A percentile compares a stretch with the other conserved stretches of the same genome.
Conservation (phyloP, 257 asterid species). For the Anisodus tanguticus region DNA sequence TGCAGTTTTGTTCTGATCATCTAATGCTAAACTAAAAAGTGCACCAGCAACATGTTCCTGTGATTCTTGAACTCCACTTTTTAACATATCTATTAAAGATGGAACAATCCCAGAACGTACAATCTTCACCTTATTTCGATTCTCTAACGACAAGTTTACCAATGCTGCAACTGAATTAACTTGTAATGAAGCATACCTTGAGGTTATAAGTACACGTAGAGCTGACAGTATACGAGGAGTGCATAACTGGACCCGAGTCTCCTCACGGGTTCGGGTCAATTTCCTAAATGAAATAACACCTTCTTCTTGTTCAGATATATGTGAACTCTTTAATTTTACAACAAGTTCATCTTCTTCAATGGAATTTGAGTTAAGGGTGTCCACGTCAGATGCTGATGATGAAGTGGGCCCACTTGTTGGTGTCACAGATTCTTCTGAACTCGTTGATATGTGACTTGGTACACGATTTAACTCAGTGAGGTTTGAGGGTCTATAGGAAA, state of each 20-base stretch:
- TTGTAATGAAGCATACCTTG: conserved; percentile 65
- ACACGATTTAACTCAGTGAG: conserved; percentile 40
- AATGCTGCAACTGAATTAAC: conserved; percentile 78
- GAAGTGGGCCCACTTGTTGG: conserved; percentile 40
- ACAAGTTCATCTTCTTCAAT: conserved; percentile 63
- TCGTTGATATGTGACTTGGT: conserved; percentile 51
- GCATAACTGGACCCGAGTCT: conserved; percentile 64
- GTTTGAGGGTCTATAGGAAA: background rate
- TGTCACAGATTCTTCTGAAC: conserved; percentile 65
- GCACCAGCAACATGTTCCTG: conserved; percentile 97
- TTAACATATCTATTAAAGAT: conserved; percentile 67
- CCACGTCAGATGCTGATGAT: conserved; percentile 62
- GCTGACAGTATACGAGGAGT: conserved; percentile 66
- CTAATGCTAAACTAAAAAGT: conserved; percentile 84
- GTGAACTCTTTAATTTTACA: conserved; percentile 56
- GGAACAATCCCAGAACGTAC: conserved; percentile 91
- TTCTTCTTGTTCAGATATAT: conserved; percentile 78
- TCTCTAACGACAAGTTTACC: conserved; percentile 85
- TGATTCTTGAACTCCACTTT: conserved; percentile 68
- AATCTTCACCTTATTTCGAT: conserved; percentile 81
- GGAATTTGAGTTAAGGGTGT: conserved; percentile 38
- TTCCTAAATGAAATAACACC: conserved; percentile 61
- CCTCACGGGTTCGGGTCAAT: conserved; percentile 80
- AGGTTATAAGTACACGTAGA: conserved; percentile 53
- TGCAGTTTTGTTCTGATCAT: conserved; percentile 85